These are phyloP conservation scores for Ploettnerulaceae sp. DNA, from an alignment of 2,329 filamentous ascomycete genomes.

Conservation along the genomic window DNA sequence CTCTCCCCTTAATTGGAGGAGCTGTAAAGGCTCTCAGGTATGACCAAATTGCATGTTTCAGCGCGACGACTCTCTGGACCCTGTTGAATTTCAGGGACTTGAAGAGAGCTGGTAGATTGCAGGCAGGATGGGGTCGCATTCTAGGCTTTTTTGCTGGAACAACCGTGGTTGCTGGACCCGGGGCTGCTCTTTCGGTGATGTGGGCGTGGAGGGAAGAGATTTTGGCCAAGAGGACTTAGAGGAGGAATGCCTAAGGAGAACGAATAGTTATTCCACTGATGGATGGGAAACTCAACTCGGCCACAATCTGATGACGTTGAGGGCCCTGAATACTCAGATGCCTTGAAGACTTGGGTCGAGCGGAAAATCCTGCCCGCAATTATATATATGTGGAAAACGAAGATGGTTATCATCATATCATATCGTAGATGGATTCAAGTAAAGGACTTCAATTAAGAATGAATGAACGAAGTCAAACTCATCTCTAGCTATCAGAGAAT, in stretches of 20 bases:
- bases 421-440: too few relatives aligned
- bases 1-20: slow-evolving; percentile 7
- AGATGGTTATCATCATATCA: too few relatives aligned
- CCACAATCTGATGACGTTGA: too few relatives aligned
- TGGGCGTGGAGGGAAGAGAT: slow-evolving; percentile 37
- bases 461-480: too few relatives aligned
- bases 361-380: too few relatives aligned
- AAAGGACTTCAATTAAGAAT: too few relatives aligned
- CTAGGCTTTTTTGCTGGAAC: slow-evolving; percentile 16
- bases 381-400: too few relatives aligned
- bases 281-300: background rate
- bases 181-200: slow-evolving; percentile 29
- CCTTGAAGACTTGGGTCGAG: too few relatives aligned
- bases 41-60: slow-evolving; percentile 26
- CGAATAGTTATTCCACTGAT: background rate
- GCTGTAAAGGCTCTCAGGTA: slow-evolving; percentile 21
- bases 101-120: slow-evolving; percentile 32
- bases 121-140: slow-evolving; percentile 25
- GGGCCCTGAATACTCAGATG: too few relatives aligned
- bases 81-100: slow-evolving; percentile 34
- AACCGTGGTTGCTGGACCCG: slow-evolving; percentile 30
- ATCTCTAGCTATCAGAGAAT: too few relatives aligned
- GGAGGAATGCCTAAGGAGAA: background rate
- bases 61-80: slow-evolving; percentile 32
- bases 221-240: slow-evolving; percentile 26